These are phyloP conservation scores for Dendrocalamus latiflorus DNA, from an alignment of 202 grass and related monocot genomes.

Conservation along the genomic window DNA sequence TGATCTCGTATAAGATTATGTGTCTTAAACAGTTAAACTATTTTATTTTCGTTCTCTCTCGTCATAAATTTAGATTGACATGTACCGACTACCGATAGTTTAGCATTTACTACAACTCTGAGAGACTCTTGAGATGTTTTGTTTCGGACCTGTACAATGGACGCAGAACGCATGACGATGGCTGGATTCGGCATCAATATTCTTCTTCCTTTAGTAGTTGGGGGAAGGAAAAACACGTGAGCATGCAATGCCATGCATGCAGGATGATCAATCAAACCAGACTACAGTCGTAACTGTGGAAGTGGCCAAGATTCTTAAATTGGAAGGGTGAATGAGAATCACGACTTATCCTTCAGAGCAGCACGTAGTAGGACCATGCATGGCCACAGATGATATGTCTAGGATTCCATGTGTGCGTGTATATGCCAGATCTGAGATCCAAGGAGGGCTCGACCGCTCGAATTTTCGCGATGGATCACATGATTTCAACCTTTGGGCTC, in stretches of 20 bases:
- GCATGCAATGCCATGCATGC: neutral
- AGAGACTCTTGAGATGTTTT: neutral
- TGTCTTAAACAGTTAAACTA: no score
- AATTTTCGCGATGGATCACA: constrained; percentile 16
- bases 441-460: neutral
- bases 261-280: neutral
- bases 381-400: neutral
- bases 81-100: constrained; percentile 30
- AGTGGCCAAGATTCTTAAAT: neutral
- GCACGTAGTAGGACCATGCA: neutral
- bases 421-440: constrained; percentile 34
- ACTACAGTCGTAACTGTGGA: neutral
- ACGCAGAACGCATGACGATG: neutral
- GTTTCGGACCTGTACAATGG: constrained; percentile 2
- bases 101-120: neutral
- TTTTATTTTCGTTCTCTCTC: neutral
- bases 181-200: neutral
- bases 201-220: neutral
- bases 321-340: neutral
- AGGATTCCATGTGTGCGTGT: constrained; percentile 13
- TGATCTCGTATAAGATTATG: no score
- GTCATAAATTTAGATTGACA: neutral
- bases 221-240: neutral
- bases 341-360: neutral
- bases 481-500: constrained; percentile 22